Percentiles rank a stretch among this genome's conserved stretches.
Conservation (phyloP, 2,329 filamentous ascomycete species). For the Alternaria burnsii region DNA sequence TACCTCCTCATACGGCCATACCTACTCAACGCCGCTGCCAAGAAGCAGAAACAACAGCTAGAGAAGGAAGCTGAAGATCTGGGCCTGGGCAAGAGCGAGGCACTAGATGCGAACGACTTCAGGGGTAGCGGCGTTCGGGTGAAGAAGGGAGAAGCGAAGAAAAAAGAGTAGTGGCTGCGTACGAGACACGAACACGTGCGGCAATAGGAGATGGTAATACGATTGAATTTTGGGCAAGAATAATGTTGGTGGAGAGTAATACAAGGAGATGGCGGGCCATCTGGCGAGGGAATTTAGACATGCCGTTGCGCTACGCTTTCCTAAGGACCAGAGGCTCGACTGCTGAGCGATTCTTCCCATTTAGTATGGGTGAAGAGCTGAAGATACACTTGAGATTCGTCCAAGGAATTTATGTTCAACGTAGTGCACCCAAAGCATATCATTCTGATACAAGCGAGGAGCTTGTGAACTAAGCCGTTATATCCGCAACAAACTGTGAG, state of each 20-base stretch:
- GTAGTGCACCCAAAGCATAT: not conserved
- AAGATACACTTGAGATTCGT: not conserved
- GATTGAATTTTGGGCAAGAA: not conserved
- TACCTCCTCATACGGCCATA: conserved; percentile 78
- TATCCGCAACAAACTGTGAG: not conserved
- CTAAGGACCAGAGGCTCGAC: not conserved
- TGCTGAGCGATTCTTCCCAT: not conserved
- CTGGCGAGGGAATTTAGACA: not conserved
- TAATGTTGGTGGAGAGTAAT: not conserved
- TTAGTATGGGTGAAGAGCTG: not conserved
- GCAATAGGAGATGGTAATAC: not conserved
- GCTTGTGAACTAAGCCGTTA: not conserved
- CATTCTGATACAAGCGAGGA: not conserved
- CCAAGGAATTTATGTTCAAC: not conserved
- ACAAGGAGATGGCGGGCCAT: not conserved
- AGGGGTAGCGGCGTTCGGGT: conserved; percentile 35
- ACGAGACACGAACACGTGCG: not conserved
- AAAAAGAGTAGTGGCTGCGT: conserved; percentile 34
- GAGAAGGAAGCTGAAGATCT: conserved; percentile 60
- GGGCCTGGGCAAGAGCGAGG: conserved; percentile 39
- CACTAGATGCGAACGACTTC: conserved; percentile 45
- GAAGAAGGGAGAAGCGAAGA: conserved; percentile 57
- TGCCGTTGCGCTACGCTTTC: not conserved
- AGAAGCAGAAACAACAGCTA: conserved; percentile 69
- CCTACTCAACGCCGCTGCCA: conserved; percentile 71